Conservation (phyloP, 2,329 filamentous ascomycete genomes). For the Ophiosphaerella narmari region DNA sequence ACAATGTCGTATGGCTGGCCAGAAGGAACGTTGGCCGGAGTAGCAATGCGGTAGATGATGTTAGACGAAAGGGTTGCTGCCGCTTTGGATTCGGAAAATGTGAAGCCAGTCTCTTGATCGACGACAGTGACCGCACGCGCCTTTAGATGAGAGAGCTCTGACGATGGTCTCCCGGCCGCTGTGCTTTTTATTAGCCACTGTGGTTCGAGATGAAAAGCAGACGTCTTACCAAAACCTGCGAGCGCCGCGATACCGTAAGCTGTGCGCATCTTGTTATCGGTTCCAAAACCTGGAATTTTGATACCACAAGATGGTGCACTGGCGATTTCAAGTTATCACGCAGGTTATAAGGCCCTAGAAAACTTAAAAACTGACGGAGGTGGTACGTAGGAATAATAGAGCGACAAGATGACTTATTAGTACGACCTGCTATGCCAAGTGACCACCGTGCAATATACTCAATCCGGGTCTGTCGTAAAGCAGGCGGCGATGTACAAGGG, state of each 20-base stretch:
- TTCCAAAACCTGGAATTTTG: not conserved
- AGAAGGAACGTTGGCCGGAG: constrained; percentile 24
- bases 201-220: not conserved
- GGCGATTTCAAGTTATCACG: not conserved
- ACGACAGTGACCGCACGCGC: constrained; percentile 21
- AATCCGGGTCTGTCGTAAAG: constrained; percentile 27
- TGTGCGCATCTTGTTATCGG: constrained; percentile 25
- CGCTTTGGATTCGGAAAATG: constrained; percentile 39
- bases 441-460: constrained; percentile 26
- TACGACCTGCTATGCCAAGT: constrained; percentile 28
- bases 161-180: constrained; percentile 24
- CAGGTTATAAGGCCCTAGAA: not conserved
- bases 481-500: constrained; percentile 30
- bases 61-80: constrained; percentile 30
- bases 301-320: not conserved
- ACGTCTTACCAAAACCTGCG: constrained; percentile 23
- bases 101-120: constrained; percentile 40
- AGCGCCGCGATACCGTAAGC: constrained; percentile 22
- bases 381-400: constrained; percentile 12
- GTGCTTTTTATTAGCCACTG: not conserved
- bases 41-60: constrained; percentile 36
- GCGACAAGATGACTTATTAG: constrained; percentile 31
- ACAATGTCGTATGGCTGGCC: constrained; percentile 32
- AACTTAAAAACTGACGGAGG: constrained; percentile 8
- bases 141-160: constrained; percentile 1